A percentile compares a stretch with the other conserved stretches of the same genome.
Conservation (phyloP, 345 rosid species). For the Acer saccharum region DNA sequence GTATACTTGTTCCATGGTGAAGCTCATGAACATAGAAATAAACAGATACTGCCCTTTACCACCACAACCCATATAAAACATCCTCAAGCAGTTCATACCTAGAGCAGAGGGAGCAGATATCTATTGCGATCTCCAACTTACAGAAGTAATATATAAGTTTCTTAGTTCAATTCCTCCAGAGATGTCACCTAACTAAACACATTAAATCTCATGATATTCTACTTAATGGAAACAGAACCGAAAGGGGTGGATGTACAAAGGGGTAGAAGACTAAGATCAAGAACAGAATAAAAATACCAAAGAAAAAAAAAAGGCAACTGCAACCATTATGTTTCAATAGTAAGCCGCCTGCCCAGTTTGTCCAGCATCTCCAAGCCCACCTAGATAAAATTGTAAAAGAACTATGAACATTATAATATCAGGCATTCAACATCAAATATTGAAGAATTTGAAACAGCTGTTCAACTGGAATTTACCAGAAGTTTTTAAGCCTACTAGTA, state of each 20-base stretch:
- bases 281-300: slow-evolving; percentile 9
- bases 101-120: slow-evolving; percentile 23
- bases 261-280: slow-evolving; percentile 3
- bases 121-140: slow-evolving; percentile 30
- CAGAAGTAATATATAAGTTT: slow-evolving; percentile 8
- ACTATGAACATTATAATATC: slow-evolving; percentile 9
- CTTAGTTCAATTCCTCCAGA: slow-evolving; percentile 31
- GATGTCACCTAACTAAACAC: slow-evolving; percentile 34
- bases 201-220: slow-evolving; percentile 7
- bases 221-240: slow-evolving; percentile 2
- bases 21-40: slow-evolving; percentile 10
- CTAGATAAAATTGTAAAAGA: slow-evolving; percentile 31
- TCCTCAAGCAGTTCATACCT: slow-evolving; percentile 35
- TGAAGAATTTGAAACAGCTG: not conserved
- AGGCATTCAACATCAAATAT: not conserved
- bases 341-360: slow-evolving; percentile 33
- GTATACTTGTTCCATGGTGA: slow-evolving; percentile 15
- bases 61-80: slow-evolving; percentile 15
- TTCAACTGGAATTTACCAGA: slow-evolving; percentile 32
- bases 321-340: slow-evolving; percentile 27
- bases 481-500: slow-evolving; percentile 31
- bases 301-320: slow-evolving; percentile 15
- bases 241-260: slow-evolving; percentile 4
- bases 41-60: slow-evolving; percentile 18
- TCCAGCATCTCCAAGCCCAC: slow-evolving; percentile 42